Percentiles rank a stretch among this genome's conserved stretches.
Conservation (phyloP, 345 rosid genomes). For the Linum trigynum region DNA sequence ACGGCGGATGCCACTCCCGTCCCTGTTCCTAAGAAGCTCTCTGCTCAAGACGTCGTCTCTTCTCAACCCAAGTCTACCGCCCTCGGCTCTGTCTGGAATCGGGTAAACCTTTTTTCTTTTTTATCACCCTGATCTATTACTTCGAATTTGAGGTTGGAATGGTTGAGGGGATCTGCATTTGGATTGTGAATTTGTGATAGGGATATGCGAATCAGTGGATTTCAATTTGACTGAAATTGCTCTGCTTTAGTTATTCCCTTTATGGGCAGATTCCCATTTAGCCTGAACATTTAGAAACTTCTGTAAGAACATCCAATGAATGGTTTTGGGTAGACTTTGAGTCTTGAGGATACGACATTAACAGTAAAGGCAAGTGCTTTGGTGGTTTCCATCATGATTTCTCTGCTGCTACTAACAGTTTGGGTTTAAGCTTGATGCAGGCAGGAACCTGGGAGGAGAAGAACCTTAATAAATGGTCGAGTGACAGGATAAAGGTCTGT, state of each 20-base stretch:
- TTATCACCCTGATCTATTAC: neutral
- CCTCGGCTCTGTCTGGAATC: slow-evolving; percentile 86
- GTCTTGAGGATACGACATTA: too few species aligned
- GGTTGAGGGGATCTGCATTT: neutral
- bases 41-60: slow-evolving; percentile 26
- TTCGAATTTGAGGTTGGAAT: neutral
- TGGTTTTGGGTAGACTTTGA: too few species aligned
- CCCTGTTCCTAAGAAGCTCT: slow-evolving; percentile 59
- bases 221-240: too few species aligned
- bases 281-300: too few species aligned
- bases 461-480: slow-evolving; percentile 78
- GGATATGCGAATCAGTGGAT: neutral
- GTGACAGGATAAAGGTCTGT: slow-evolving; percentile 61
- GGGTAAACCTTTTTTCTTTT: slow-evolving; percentile 24
- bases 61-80: slow-evolving; percentile 23
- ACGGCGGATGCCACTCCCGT: slow-evolving; percentile 64
- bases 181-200: neutral
- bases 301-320: too few species aligned
- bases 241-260: too few species aligned
- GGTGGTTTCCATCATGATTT: too few species aligned
- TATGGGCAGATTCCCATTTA: too few species aligned
- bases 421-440: slow-evolving; percentile 23
- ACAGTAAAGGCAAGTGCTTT: too few species aligned
- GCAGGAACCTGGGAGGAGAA: slow-evolving; percentile 99
- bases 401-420: neutral